These are phyloP conservation scores for Myriosclerotinia duriaeana DNA, from an alignment of 2,329 filamentous ascomycete genomes.

Conservation along the genomic window DNA sequence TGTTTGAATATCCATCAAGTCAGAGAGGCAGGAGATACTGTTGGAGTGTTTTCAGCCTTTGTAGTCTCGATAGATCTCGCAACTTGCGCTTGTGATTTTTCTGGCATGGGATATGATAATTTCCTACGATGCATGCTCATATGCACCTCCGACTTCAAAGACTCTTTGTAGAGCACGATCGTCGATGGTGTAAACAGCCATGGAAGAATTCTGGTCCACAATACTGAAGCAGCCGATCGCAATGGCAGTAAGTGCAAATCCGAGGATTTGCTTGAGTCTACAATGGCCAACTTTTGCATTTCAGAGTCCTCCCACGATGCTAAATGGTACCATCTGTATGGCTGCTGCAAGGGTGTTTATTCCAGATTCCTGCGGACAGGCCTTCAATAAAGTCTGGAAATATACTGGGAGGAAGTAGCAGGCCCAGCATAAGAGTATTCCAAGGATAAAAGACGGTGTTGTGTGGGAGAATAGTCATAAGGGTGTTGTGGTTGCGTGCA, in stretches of 20 bases:
- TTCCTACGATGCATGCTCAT: background rate
- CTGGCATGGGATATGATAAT: background rate
- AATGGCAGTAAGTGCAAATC: too few species aligned
- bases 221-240: too few species aligned
- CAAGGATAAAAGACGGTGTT: constrained; percentile 16
- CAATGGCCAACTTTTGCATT: too few species aligned
- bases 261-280: too few species aligned
- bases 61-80: background rate
- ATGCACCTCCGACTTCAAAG: background rate
- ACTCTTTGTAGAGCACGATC: background rate
- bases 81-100: background rate
- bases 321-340: too few species aligned
- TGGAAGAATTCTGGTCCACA: too few species aligned
- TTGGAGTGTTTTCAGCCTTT: too few species aligned
- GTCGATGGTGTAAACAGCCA: background rate
- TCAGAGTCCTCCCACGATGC: too few species aligned
- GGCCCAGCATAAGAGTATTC: constrained; percentile 42
- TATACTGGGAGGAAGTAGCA: constrained; percentile 49
- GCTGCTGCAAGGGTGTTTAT: too few species aligned
- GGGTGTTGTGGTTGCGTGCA: constrained; percentile 22
- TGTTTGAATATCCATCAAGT: too few species aligned
- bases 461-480: constrained; percentile 23
- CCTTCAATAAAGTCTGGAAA: constrained; percentile 49
- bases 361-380: too few species aligned
- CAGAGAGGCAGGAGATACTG: too few species aligned